Base-by-base conservation (phyloP, 2,329 filamentous ascomycete species). In the Colletotrichum cuscutae region DNA sequence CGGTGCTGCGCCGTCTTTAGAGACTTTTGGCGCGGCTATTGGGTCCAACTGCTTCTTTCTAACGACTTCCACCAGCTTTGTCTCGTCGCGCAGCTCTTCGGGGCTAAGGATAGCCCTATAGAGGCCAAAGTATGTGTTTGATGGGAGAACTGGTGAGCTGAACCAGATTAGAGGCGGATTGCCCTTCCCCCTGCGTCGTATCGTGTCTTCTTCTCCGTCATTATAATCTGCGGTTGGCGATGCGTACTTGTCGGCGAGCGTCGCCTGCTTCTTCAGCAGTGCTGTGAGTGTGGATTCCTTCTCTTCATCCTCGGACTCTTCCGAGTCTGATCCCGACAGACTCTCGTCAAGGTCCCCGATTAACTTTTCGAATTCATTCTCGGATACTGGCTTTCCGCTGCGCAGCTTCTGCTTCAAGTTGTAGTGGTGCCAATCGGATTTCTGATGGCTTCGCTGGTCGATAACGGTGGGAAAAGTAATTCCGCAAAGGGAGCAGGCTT, bases 361-460 rank as follows among this genome's bases (percentile, higher is more conserved):
- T 7, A 98, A 87, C 80, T 92, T 94, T 80, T 97, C 94, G 76
- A 99, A 99, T 42, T 98, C 95, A 8, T 80, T 81, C 79, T 99
- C 97, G 1, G 90, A 90, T 1, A 98, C 92, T 0, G 94, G 83
- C 11, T 88, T 88, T 71, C 88, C 87, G 0, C 94, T 94, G 59
- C 94, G 91, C 69, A 98, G 85, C 85, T 94, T 97, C 80, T 96
- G 94, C 83, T 98, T 98, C 74, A 98, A 84, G 80, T 99, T 99
- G 84, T 98, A 99, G 76, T 93, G 90, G 81, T 99, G 97, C 61
- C 97, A 87, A 79, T 99, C 97, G 11, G 96, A 98, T 78, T 94
- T 93, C 71, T 94, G 91, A 82, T 99, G 97, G 72, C 90, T 89
- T 74, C 94, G 90, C 80, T 98, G 96, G 74, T 98, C 96, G 73